Evolutionary conservation across 2,329 filamentous ascomycete genomes (phyloP).

Genomic region (Pestalotiopsis fici): DNA sequence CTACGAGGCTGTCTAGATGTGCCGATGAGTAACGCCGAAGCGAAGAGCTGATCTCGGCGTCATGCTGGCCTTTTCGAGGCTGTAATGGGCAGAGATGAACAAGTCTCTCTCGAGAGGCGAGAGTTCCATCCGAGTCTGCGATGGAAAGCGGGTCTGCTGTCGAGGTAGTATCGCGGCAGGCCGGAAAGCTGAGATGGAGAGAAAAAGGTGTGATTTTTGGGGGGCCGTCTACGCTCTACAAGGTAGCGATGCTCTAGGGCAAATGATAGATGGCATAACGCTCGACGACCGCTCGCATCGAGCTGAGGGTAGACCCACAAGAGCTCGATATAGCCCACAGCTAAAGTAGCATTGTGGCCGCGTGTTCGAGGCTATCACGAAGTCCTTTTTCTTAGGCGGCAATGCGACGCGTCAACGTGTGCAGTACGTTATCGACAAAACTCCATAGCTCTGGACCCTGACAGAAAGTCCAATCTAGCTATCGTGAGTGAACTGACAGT

Average conservation of each 20-base stretch:
- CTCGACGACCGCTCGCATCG: not conserved
- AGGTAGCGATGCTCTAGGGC: not conserved
- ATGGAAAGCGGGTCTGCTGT: not conserved
- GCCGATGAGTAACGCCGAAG: not conserved
- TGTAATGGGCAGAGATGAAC: not conserved
- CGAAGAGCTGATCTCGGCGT: not conserved
- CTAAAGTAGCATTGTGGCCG: not conserved
- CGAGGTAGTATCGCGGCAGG: not conserved
- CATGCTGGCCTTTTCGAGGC: not conserved
- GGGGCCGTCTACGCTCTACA: not conserved
- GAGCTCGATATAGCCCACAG: not conserved
- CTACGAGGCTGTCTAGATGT: not conserved
- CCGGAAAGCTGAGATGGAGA: not conserved
- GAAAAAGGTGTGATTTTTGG: not conserved
- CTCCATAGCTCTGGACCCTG: not conserved
- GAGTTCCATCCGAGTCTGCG: not conserved
- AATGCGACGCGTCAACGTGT: not conserved
- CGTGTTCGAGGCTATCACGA: not conserved
- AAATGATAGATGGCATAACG: too few relatives aligned
- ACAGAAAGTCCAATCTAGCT: slow-evolving; percentile 4
- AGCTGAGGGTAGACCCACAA: not conserved
- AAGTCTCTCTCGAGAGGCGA: not conserved
- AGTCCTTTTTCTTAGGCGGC: not conserved
- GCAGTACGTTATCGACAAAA: not conserved
- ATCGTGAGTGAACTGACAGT: not conserved